A percentile compares a stretch with the other conserved stretches of the same genome.
These are phyloP conservation scores for Tritrichomonas musculus DNA, from an alignment of 208 protist genomes.

Conservation along the genomic window DNA sequence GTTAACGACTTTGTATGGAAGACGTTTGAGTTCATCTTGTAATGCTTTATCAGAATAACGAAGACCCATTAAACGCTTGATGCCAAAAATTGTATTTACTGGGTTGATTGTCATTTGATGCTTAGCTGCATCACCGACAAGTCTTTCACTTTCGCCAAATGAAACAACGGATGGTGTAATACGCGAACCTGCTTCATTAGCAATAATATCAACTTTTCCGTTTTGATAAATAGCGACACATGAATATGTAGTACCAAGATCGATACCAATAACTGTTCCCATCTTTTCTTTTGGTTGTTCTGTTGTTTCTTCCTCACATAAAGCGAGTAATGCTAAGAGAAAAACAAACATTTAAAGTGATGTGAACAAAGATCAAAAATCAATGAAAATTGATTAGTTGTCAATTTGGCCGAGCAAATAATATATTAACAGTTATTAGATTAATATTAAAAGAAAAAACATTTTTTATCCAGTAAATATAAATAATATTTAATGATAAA, in stretches of 20 bases:
- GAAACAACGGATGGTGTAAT: conserved; percentile 94
- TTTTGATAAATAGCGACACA: conserved; percentile 59
- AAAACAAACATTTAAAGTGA: background rate
- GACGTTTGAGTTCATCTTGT: conserved; percentile 84
- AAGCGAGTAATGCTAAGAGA: conserved; percentile 4
- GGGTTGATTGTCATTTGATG: conserved; percentile 73
- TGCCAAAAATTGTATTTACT: conserved; percentile 75
- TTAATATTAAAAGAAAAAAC: too few species aligned
- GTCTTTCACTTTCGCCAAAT: conserved; percentile 71
- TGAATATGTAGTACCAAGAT: conserved; percentile 58
- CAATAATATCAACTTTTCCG: too few species aligned
- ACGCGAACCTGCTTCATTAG: too few species aligned
- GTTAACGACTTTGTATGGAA: conserved; percentile 76
- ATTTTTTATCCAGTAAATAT: too few species aligned
- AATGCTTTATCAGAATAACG: conserved; percentile 75
- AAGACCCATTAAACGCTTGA: conserved; percentile 82
- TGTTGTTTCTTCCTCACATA: background rate
- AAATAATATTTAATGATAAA: too few species aligned
- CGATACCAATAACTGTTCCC: conserved; percentile 52
- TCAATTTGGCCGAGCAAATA: too few species aligned
- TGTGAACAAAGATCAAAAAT: background rate
- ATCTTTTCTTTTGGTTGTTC: conserved; percentile 2
- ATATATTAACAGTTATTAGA: too few species aligned
- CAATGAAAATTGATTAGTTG: too few species aligned
- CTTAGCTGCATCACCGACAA: conserved; percentile 80